Evolutionary conservation across 2,329 filamentous ascomycete species (phyloP), one percentile per base, ranked within the genome.

Genomic region (Phoma sp.): DNA sequence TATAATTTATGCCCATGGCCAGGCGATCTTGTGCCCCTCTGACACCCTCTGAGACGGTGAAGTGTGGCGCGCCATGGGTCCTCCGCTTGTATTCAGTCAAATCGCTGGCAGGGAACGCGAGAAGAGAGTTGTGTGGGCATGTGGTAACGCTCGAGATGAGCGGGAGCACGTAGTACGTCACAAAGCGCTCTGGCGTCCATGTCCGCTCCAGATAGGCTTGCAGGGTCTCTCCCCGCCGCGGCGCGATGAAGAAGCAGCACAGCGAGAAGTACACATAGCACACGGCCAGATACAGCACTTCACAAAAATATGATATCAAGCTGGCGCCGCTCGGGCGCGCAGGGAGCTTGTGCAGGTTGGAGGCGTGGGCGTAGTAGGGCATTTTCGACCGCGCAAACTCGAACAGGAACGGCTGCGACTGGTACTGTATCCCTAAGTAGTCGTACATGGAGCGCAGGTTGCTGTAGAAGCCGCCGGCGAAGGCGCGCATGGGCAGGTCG

Each of bases 371-470:
- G 50, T 83, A 83, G 65, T 83, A 82, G 18, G 75, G 69, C 33
- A 55, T 27, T 49, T 52, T 23, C 41, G 56, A 30, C 57, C 42
- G 39, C 68, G 80, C 76, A 52, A 86, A 82, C 35, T 77, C 77
- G 64, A 82, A 87, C 2, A 85, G 68, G 59, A 86, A 86, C 13
- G 74, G 76, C 48, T 83, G 77, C 10, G 77, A 72, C 36, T 79
- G 76, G 54, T 83, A 82, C 5, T 71, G 70, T 10, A 87, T 74
- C 2, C 74, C 77, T 3, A 87, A 70, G 58, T 84, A 75, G 24
- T 81, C 74, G 66, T 86, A 86, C 79, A 87, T 82, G 24, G 76
- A 74, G 57, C 77, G 78, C 43, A 87, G 70, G 56, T 85, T 83
- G 41, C 70, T 66, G 62, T 87, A 86, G 67, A 83, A 87, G 18